Base-by-base conservation (phyloP, 176 grass and related monocot genomes). In the Phoenix roebelenii region DNA sequence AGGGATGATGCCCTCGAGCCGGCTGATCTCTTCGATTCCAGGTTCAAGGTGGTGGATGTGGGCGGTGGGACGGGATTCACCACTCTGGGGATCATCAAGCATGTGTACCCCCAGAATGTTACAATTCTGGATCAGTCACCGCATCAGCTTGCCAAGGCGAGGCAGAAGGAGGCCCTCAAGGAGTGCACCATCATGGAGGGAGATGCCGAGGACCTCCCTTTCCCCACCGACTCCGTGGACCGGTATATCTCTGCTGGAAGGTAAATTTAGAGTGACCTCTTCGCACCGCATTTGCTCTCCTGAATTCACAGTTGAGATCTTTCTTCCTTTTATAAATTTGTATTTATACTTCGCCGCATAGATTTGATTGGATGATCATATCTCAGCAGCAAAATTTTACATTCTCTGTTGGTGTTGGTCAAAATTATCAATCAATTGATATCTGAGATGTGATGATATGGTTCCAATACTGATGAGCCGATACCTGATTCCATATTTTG, bases 91-190 rank as follows among this genome's bases (percentile, higher is more conserved):
- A 89, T 99, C 58, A 53, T 99, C 67, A 89, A 79, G 79, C 70
- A 74, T 60, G 60, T 99, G 25, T 25, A 89, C 57, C 64, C 73
- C 0, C 51, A 83, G 66, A 93, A 98, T n/a, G 88, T 98, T 58
- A 93, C 84, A 1, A 70, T 98, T 67, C 73, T 98, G 48, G 94
- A 98, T 71, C 94, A 93, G 67, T 93, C 82, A 0, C 94, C 88
- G 19, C 85, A 99, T 75, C 88, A 99, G 79, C 88, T 99, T 66
- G 79, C 78, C 2, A 99, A 89, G 82, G 94, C 88, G 2, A 49
- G 5, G 23, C 67, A 93, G 55, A 93, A 93, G 87, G 88, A 89
- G 50, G 70, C 74, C 0, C 80, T 99, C 60, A 93, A 86, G 64
- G 84, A 89, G 19, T 79, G 86, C 64, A 65, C 71, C 15, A 89